Conservation (phyloP, 2,329 filamentous ascomycete genomes). For the Aureobasidium sp. region DNA sequence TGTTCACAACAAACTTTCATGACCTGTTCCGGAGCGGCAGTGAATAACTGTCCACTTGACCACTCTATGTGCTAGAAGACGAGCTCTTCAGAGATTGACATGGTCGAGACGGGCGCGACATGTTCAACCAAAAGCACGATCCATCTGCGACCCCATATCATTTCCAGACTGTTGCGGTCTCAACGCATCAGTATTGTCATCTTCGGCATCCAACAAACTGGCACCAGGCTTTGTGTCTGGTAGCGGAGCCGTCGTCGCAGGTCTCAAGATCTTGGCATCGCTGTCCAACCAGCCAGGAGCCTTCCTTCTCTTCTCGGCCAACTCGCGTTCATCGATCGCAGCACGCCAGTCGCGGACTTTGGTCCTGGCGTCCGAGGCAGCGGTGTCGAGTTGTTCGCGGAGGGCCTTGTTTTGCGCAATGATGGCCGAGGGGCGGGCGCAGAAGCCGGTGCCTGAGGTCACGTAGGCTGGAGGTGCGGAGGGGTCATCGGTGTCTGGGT, state of each 20-base stretch:
- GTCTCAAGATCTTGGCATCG: slow-evolving; percentile 60
- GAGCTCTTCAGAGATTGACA: background rate
- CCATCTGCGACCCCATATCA: slow-evolving; percentile 29
- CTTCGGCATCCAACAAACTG: slow-evolving; percentile 20
- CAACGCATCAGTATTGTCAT: slow-evolving; percentile 15
- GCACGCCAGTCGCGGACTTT: slow-evolving; percentile 65
- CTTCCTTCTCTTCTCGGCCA: slow-evolving; percentile 70
- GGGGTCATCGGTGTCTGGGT: slow-evolving; percentile 26
- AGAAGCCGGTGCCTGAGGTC: slow-evolving; percentile 64
- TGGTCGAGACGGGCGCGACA: background rate
- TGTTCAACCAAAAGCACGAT: slow-evolving; percentile 28
- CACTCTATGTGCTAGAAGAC: background rate
- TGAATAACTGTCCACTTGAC: background rate
- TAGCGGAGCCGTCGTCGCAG: slow-evolving; percentile 41
- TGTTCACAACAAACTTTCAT: no score
- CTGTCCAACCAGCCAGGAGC: slow-evolving; percentile 77
- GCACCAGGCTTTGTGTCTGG: slow-evolving; percentile 14
- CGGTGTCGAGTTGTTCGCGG: slow-evolving; percentile 62
- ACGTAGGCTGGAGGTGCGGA: slow-evolving; percentile 56
- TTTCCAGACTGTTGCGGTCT: slow-evolving; percentile 21
- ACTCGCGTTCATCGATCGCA: slow-evolving; percentile 53
- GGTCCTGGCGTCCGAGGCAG: slow-evolving; percentile 58
- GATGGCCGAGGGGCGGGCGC: slow-evolving; percentile 82
- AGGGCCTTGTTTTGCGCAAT: slow-evolving; percentile 72
- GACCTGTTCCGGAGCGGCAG: background rate